phyloP scores from a whole-genome alignment of 1,284 basidiomycete species.

The Flammula alnicola region DNA sequence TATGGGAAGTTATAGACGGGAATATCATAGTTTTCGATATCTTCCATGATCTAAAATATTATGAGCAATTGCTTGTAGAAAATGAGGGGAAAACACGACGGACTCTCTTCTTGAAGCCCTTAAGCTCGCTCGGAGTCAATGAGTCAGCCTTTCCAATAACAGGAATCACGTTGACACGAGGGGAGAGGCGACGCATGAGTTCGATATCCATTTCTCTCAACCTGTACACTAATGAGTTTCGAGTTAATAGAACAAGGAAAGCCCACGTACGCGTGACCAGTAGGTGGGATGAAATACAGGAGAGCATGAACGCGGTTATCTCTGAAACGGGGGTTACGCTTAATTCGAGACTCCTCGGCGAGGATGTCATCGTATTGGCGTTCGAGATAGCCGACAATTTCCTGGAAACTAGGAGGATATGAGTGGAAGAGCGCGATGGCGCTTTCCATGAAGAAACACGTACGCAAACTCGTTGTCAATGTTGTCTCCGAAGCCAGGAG shows the following conservation, averaged over 20 bases:
- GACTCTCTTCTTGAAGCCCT: constrained; percentile 96
- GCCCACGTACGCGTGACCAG: constrained; percentile 56
- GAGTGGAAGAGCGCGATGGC: neutral
- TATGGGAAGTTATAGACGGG: constrained; percentile 99
- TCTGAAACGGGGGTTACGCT: constrained; percentile 98
- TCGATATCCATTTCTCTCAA: constrained; percentile 99
- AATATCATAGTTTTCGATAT: constrained; percentile 98
- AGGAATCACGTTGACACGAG: constrained; percentile 98
- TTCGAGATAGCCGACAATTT: constrained; percentile 97
- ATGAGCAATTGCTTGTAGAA: constrained; percentile 8
- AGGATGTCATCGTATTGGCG: constrained; percentile 99
- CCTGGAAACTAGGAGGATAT: constrained; percentile 74
- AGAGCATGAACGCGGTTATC: constrained; percentile 97
- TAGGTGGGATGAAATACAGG: constrained; percentile 97
- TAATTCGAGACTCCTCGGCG: constrained; percentile 98
- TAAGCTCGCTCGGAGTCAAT: constrained; percentile 88
- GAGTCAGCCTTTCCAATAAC: constrained; percentile 98
- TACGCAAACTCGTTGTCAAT: constrained; percentile 99
- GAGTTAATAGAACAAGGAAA: constrained; percentile 2
- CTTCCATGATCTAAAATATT: constrained; percentile 88
- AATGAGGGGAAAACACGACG: constrained; percentile 31
- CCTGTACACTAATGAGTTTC: constrained; percentile 43
- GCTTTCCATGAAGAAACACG: constrained; percentile 33
- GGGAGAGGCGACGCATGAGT: constrained; percentile 94
- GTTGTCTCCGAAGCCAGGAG: constrained; percentile 98